Evolutionary conservation across 345 rosid genomes (phyloP).

Genomic region (Linum lewisii): DNA sequence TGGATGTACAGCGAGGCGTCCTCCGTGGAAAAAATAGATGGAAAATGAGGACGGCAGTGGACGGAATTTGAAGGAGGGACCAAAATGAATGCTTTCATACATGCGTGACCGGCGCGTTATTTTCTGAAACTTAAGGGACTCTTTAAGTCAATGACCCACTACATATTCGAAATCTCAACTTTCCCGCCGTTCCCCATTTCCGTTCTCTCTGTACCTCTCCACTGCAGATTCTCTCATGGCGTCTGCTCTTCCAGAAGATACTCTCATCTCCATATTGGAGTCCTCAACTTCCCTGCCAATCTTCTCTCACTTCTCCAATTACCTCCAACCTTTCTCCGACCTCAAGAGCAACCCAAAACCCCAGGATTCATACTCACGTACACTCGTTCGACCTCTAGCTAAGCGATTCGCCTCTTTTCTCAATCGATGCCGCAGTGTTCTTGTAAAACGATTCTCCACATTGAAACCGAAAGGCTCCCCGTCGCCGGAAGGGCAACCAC

Average conservation of each 20-base stretch:
- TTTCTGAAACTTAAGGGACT: too few relatives aligned
- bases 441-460: constrained; percentile 64
- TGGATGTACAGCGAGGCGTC: too few relatives aligned
- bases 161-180: too few relatives aligned
- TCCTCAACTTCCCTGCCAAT: constrained; percentile 27
- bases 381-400: constrained; percentile 48
- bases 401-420: constrained; percentile 65
- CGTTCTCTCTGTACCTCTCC: neutral
- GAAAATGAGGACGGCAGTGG: too few relatives aligned
- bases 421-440: constrained; percentile 52
- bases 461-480: neutral
- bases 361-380: constrained; percentile 14
- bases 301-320: constrained; percentile 41
- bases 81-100: too few relatives aligned
- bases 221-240: constrained; percentile 26
- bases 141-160: too few relatives aligned
- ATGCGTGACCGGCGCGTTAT: too few relatives aligned
- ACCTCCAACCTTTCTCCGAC: constrained; percentile 45
- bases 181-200: too few relatives aligned
- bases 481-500: neutral
- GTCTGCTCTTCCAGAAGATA: constrained; percentile 27
- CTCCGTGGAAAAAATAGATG: too few relatives aligned
- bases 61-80: too few relatives aligned
- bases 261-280: constrained; percentile 40
- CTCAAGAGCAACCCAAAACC: constrained; percentile 11